phyloP scores from a whole-genome alignment of 805 yeast species.

The Cyberlindnera suaveolens region DNA sequence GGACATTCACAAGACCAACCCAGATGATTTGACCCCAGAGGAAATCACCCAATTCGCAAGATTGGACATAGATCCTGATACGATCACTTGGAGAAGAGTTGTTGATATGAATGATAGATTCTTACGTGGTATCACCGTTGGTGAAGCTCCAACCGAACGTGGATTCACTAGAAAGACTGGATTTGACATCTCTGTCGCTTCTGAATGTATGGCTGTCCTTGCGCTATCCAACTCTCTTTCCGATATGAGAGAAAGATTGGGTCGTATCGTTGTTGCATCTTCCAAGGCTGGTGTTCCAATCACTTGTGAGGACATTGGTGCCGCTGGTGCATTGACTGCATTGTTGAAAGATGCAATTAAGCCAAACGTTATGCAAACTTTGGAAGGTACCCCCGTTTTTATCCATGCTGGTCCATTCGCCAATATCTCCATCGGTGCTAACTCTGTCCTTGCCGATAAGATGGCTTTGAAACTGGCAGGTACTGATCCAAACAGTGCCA shows the following conservation, averaged over 20 bases:
- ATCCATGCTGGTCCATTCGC: slow-evolving; percentile 99
- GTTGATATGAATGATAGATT: slow-evolving; percentile 92
- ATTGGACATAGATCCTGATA: slow-evolving; percentile 81
- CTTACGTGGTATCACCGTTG: slow-evolving; percentile 82
- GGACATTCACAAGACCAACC: slow-evolving; percentile 77
- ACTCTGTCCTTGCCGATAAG: slow-evolving; percentile 88
- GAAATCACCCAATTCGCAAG: slow-evolving; percentile 73
- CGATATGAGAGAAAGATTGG: slow-evolving; percentile 85
- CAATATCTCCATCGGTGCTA: slow-evolving; percentile 94
- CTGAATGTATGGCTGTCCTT: slow-evolving; percentile 93
- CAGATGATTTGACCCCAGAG: slow-evolving; percentile 71
- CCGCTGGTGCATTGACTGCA: slow-evolving; percentile 95
- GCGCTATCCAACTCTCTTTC: slow-evolving; percentile 73
- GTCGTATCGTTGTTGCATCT: slow-evolving; percentile 84
- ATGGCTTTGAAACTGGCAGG: slow-evolving; percentile 90
- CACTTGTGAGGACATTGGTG: slow-evolving; percentile 91
- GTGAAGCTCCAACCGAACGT: slow-evolving; percentile 90
- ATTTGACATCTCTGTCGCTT: slow-evolving; percentile 93
- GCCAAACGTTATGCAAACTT: slow-evolving; percentile 94
- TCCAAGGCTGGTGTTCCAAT: slow-evolving; percentile 70
- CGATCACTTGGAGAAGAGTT: slow-evolving; percentile 89
- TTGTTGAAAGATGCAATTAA: slow-evolving; percentile 92
- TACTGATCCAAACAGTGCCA: slow-evolving; percentile 31
- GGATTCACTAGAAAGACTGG: slow-evolving; percentile 83
- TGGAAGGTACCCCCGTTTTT: slow-evolving; percentile 96